Evolutionary conservation across 768 basidiomycete species (phyloP).

Genomic region (Russula ochroleuca): DNA sequence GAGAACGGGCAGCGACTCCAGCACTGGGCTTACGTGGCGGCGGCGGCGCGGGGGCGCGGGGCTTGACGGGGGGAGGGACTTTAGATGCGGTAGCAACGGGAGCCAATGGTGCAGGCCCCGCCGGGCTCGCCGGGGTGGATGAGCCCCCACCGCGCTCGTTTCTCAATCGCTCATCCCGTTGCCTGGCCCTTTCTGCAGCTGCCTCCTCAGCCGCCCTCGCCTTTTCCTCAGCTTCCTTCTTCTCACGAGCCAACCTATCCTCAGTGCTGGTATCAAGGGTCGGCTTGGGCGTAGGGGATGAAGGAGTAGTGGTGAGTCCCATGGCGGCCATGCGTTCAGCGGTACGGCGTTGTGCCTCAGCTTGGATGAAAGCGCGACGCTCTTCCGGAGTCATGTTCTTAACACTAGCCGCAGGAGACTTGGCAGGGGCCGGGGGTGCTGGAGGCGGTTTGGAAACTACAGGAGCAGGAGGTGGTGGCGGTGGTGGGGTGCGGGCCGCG

Average conservation of each 20-base stretch:
- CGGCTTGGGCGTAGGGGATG: conserved; percentile 41
- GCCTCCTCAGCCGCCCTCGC: conserved; percentile 71
- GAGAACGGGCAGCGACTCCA: conserved; percentile 28
- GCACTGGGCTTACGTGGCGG: conserved; percentile 39
- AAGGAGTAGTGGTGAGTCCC: conserved; percentile 52
- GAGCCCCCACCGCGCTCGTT: conserved; percentile 61
- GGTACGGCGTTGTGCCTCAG: conserved; percentile 76
- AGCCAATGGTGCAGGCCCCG: conserved; percentile 32
- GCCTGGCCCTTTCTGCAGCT: conserved; percentile 72
- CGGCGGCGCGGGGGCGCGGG: conserved; percentile 37
- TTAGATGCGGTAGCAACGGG: conserved; percentile 39
- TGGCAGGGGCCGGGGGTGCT: conserved; percentile 48
- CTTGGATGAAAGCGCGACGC: conserved; percentile 68
- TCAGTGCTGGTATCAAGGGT: conserved; percentile 76
- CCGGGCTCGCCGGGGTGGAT: conserved; percentile 36
- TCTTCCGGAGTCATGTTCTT: conserved; percentile 86
- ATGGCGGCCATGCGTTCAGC: conserved; percentile 82
- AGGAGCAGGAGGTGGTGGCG: conserved; percentile 44
- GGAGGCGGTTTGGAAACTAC: conserved; percentile 43
- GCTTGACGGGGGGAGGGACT: conserved; percentile 31
- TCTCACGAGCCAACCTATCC: conserved; percentile 79
- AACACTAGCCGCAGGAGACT: conserved; percentile 55
- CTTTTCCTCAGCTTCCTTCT: conserved; percentile 88
- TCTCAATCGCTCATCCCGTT: conserved; percentile 69
- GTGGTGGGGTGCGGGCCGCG: conserved; percentile 43